phyloP scores from a whole-genome alignment of 495 filamentous ascomycete genomes.

The Hypomontagnella monticulosa region DNA sequence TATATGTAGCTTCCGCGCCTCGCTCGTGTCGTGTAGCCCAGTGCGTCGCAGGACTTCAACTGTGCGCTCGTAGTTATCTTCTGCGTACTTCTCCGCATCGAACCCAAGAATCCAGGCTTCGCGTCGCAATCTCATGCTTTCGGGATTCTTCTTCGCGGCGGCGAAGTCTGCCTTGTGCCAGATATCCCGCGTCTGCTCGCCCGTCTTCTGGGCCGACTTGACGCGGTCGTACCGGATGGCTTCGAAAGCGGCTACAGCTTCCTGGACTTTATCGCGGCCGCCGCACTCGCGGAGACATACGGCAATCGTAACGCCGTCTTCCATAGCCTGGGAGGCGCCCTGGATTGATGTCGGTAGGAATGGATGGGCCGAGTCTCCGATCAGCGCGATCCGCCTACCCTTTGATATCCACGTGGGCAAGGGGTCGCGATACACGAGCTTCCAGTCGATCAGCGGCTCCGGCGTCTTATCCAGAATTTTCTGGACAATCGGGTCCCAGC shows the following conservation, averaged over 20 bases:
- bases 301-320: slow-evolving; percentile 75
- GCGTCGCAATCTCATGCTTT: slow-evolving; percentile 62
- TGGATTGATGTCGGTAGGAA: slow-evolving; percentile 78
- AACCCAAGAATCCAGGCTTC: slow-evolving; percentile 69
- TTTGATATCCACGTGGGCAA: slow-evolving; percentile 71
- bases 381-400: slow-evolving; percentile 65
- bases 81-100: slow-evolving; percentile 69
- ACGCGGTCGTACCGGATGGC: slow-evolving; percentile 64
- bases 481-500: slow-evolving; percentile 71
- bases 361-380: slow-evolving; percentile 78
- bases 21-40: slow-evolving; percentile 22
- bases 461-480: slow-evolving; percentile 69
- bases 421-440: slow-evolving; percentile 76
- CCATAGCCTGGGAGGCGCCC: slow-evolving; percentile 76
- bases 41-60: slow-evolving; percentile 31
- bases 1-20: slow-evolving; percentile 33
- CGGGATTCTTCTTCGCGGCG: slow-evolving; percentile 66
- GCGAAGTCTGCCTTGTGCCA: slow-evolving; percentile 71
- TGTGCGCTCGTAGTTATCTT: slow-evolving; percentile 39
- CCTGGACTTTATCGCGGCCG: slow-evolving; percentile 55
- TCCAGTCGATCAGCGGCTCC: slow-evolving; percentile 71
- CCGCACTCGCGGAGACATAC: slow-evolving; percentile 59
- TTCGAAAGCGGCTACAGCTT: slow-evolving; percentile 58
- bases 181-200: slow-evolving; percentile 65
- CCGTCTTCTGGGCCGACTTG: slow-evolving; percentile 65